A percentile compares a stretch with the other conserved stretches of the same genome.
Conservation (phyloP, 2,329 filamentous ascomycete genomes). For the Orbilia brochopaga region DNA sequence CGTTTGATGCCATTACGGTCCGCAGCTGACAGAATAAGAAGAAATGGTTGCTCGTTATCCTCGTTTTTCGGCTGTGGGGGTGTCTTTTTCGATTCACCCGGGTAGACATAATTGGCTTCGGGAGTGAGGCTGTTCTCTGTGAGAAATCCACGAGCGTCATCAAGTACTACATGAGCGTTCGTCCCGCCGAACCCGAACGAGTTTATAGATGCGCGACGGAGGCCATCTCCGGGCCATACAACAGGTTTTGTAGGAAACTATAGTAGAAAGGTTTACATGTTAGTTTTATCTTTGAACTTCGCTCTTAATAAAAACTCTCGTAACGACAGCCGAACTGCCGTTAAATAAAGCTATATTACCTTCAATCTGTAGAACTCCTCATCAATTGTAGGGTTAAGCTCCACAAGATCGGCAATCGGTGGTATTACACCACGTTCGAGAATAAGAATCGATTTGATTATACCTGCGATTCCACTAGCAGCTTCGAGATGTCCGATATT, state of each 20-base stretch:
- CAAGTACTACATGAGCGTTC: constrained; percentile 49
- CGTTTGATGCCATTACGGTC: constrained; percentile 22
- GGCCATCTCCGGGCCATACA: constrained; percentile 6
- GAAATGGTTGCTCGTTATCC: constrained; percentile 19
- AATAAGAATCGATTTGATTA: constrained; percentile 64
- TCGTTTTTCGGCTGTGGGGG: background rate
- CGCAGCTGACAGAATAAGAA: constrained; percentile 14
- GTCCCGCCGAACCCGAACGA: constrained; percentile 56
- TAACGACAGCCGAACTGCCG: too few species aligned
- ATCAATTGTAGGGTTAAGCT: constrained; percentile 37
- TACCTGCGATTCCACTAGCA: constrained; percentile 63
- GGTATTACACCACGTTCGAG: constrained; percentile 63
- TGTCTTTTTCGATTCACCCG: too few species aligned
- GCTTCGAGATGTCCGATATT: constrained; percentile 66
- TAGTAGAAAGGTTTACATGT: too few species aligned
- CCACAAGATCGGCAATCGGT: constrained; percentile 50
- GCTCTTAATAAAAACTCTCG: too few species aligned
- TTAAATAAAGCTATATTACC: too few species aligned
- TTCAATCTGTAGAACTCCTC: constrained; percentile 38
- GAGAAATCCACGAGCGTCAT: constrained; percentile 20
- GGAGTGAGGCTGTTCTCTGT: constrained; percentile 7
- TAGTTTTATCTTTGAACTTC: background rate
- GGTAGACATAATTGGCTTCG: too few species aligned
- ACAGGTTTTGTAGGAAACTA: constrained; percentile 23
- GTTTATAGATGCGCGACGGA: constrained; percentile 52